These are phyloP conservation scores for Guyanaporus albipodus DNA, from an alignment of 768 basidiomycete species.

Conservation along the genomic window DNA sequence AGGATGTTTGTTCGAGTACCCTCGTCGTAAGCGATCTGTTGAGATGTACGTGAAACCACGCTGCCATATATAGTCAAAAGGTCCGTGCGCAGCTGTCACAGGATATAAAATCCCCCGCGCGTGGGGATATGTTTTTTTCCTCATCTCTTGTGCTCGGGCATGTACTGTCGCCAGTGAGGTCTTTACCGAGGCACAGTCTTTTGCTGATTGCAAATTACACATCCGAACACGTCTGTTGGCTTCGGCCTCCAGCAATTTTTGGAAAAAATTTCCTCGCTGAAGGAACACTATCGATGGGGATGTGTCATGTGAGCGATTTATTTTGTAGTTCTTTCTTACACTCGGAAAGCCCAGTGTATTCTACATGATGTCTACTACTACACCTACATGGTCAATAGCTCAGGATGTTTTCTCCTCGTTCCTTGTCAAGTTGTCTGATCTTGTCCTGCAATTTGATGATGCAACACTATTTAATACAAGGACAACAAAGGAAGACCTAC, in stretches of 20 bases:
- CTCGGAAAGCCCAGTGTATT: too few species aligned
- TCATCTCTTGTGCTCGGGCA: slow-evolving; percentile 92
- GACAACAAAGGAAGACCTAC: slow-evolving; percentile 34
- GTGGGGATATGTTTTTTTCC: slow-evolving; percentile 15
- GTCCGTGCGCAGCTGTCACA: slow-evolving; percentile 10
- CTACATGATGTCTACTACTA: background rate
- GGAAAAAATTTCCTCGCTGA: too few species aligned
- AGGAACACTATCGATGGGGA: too few species aligned
- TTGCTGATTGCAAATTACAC: slow-evolving; percentile 98
- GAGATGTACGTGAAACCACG: too few species aligned
- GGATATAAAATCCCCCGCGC: slow-evolving; percentile 10
- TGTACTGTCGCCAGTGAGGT: slow-evolving; percentile 96
- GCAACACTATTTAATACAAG: background rate
- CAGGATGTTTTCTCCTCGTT: background rate
- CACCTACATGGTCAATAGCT: slow-evolving; percentile 1
- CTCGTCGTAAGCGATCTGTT: too few species aligned
- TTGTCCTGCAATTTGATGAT: background rate
- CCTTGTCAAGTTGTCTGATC: slow-evolving; percentile 12
- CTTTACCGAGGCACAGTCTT: slow-evolving; percentile 91
- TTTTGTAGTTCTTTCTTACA: too few species aligned
- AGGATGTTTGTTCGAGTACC: too few species aligned
- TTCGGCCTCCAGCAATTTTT: slow-evolving; percentile 92
- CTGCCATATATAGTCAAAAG: too few species aligned
- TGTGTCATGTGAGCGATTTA: too few species aligned
- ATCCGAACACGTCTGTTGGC: slow-evolving; percentile 91